These are phyloP conservation scores for Podaxis sp. DNA, from an alignment of 768 basidiomycete species.

Conservation along the genomic window DNA sequence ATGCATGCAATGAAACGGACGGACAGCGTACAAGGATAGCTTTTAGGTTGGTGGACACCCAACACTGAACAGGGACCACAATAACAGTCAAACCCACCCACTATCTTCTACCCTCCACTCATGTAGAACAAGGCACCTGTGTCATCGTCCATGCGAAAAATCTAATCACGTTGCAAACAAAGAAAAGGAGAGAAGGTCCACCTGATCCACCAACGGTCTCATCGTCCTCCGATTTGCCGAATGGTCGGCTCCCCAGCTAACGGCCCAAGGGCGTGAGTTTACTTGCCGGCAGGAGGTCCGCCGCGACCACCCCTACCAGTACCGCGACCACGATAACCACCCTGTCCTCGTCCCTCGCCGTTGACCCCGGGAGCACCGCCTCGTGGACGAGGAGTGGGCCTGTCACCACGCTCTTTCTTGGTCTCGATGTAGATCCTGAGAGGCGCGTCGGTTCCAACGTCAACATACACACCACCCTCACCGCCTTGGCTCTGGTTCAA, in stretches of 20 bases:
- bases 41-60: slow-evolving; percentile 2
- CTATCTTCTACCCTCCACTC: slow-evolving; percentile 1
- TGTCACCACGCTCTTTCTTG: slow-evolving; percentile 87
- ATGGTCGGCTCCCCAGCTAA: not conserved
- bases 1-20: slow-evolving; percentile 8
- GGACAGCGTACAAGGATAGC: slow-evolving; percentile 7
- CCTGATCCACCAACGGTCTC: not conserved
- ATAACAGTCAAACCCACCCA: not conserved
- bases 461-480: slow-evolving; percentile 84
- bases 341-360: slow-evolving; percentile 45
- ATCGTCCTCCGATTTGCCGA: not conserved
- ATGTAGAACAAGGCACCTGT: not conserved
- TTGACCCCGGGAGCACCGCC: slow-evolving; percentile 54
- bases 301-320: slow-evolving; percentile 30
- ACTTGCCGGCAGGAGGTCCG: slow-evolving; percentile 19
- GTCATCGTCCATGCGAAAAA: not conserved
- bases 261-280: not conserved
- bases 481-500: slow-evolving; percentile 71
- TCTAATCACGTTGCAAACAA: slow-evolving; percentile 3
- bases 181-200: not conserved
- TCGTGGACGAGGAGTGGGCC: slow-evolving; percentile 68
- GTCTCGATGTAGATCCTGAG: slow-evolving; percentile 79
- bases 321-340: slow-evolving; percentile 18
- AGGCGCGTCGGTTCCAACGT: slow-evolving; percentile 53
- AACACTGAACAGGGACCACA: not conserved